These are phyloP conservation scores for Meyerozyma carpophila DNA, from an alignment of 1,139 yeast species.

Conservation along the genomic window DNA sequence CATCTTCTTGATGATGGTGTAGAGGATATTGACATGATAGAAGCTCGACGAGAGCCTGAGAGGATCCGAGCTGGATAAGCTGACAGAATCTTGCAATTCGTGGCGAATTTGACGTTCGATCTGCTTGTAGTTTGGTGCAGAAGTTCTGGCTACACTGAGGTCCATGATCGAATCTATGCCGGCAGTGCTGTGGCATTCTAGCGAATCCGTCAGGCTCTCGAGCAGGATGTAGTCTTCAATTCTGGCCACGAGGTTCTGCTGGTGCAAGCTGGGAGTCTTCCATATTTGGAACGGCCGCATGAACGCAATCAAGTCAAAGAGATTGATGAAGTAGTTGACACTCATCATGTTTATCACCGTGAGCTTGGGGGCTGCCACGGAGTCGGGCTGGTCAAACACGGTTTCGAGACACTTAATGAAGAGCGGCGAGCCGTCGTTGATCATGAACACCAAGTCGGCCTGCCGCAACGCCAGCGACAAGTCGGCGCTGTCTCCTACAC, in stretches of 20 bases:
- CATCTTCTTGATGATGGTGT: slow-evolving; percentile 12
- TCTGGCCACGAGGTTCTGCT: slow-evolving; percentile 18
- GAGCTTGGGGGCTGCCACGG: slow-evolving; percentile 19
- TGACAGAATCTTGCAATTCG: slow-evolving; percentile 23
- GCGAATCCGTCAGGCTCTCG: slow-evolving; percentile 14
- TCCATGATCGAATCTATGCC: background rate
- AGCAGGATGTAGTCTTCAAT: slow-evolving; percentile 23
- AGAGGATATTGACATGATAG: slow-evolving; percentile 14
- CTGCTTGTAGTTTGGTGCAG: slow-evolving; percentile 22
- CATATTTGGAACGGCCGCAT: slow-evolving; percentile 36
- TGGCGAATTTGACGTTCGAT: slow-evolving; percentile 28
- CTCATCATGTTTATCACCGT: slow-evolving; percentile 39
- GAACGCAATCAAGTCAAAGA: slow-evolving; percentile 31
- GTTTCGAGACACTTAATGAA: slow-evolving; percentile 22
- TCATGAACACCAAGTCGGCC: slow-evolving; percentile 28
- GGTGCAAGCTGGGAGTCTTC: slow-evolving; percentile 33
- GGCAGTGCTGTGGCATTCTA: slow-evolving; percentile 6
- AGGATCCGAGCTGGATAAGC: slow-evolving; percentile 26
- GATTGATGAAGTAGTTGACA: slow-evolving; percentile 34
- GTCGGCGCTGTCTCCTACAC: background rate
- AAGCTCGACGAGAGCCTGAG: slow-evolving; percentile 24
- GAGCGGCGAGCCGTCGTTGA: slow-evolving; percentile 36
- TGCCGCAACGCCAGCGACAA: background rate
- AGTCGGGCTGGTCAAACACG: slow-evolving; percentile 6
- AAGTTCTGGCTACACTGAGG: background rate